Base-by-base conservation (phyloP, 148 eudicot species). In the Rhododendron mucronatum region DNA sequence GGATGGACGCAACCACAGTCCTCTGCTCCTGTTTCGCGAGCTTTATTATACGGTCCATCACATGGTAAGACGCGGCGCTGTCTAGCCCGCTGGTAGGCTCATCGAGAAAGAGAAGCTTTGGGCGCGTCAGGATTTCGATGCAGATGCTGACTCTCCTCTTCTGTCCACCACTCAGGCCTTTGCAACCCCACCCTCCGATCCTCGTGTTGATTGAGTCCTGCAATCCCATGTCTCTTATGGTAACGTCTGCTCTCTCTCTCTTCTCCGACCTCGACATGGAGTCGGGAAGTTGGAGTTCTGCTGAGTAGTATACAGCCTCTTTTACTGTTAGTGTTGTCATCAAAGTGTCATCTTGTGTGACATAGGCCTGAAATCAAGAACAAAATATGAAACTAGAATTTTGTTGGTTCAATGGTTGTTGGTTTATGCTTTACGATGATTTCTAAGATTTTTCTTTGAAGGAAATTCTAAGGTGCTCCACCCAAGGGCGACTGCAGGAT, bases 231-330 rank as follows among this genome's bases (percentile, higher is more conserved):
- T 95, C 98, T 8, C 37, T 86, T 67, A 95, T 93, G 0, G 90
- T 90, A 23, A 41, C 83, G 69, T 95, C 89, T 37, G 93, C 97
- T 73, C 95, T 88, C 26, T 89, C 91, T 83, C 71, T 67, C 51
- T 94, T 95, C 84, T 95, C 91, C 0, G 92, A 37, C 83, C 12
- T 85, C 0, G 93, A 81, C 96, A 95, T 91, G 9, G 91, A 80
- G n/a, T 87, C 85, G 0, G 98, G 97, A 1, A 95, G 83, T 51
- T 93, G 97, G 79, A 95, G 94, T 41, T 91, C 91, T 11, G 97
- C 97, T 2, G 98, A 95, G 88, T 91, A 95, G 90, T 91, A 88
- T 21, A 95, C 91, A 0, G 92, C 92, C 90, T 95, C 98, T 84
- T 88, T 92, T 12, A 92, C 96, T 0, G 98, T 92, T 67, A 95